Base-by-base conservation (phyloP, 495 filamentous ascomycete genomes). In the Parathielavia appendiculata region DNA sequence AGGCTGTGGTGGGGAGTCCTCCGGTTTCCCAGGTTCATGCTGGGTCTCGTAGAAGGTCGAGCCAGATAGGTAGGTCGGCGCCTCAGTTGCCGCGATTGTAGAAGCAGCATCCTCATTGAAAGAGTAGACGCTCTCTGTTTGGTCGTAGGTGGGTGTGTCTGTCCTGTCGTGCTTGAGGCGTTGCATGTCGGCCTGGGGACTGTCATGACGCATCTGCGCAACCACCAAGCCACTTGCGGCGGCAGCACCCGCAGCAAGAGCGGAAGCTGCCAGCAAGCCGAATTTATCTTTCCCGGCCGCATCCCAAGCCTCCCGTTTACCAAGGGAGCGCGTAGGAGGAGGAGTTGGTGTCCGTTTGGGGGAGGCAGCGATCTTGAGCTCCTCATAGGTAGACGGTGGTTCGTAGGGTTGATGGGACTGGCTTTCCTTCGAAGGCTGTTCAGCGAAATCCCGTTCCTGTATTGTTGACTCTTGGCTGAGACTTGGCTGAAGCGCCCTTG, bases 1-100 rank as follows among this genome's bases (percentile, higher is more conserved):
- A 12, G 38, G 35, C 34, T 12, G 49, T 5, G 56, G 60, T 34
- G 57, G 53, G 14, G 61, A 48, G 8, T 53, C 56, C 17, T 63
- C 52, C 1, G 17, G 13, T 19, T 69, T 62, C 4, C 41, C 55
- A 23, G 69, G 59, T 40, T 67, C 56, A 1, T 32, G 63, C 20
- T 75, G 67, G 17, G 69, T 64, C 20, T 72, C 71, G 47, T 68
- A 62, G 52, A 59, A 62, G 4, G 60, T 65, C 5, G 63, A 66
- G 0, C 66, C 68, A 19, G 66, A 67, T 20, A 71, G 49, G 35
- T 65, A 61, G 44, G 64, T 71, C 13, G 68, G 66, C 0, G 68
- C 66, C 52, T 71, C 68, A 11, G 68, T 69, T 0, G 64, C 62
- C 8, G 68, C 68, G 7, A 70, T 52, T n/a, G 68, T 70, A 5